These are phyloP conservation scores for Debaryomyces fabryi DNA, from an alignment of 1,139 yeast species.

Conservation along the genomic window DNA sequence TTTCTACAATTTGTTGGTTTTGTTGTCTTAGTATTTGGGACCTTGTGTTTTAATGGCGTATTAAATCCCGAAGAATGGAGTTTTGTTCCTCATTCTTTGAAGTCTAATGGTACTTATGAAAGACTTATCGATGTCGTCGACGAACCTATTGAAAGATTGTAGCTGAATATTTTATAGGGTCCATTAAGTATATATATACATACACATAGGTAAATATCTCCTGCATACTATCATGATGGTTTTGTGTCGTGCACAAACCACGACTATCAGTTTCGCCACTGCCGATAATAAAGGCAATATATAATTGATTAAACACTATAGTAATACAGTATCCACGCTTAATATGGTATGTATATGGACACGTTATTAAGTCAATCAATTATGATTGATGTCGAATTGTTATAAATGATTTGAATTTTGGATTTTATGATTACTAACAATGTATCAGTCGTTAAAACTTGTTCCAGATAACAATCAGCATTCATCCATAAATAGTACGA, in stretches of 20 bases:
- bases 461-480: constrained; percentile 49
- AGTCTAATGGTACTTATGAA: constrained; percentile 12
- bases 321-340: background rate
- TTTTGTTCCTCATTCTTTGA: constrained; percentile 50
- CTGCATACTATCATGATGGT: background rate
- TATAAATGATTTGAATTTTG: background rate
- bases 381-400: background rate
- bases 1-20: constrained; percentile 68
- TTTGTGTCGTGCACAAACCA: background rate
- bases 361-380: background rate
- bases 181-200: background rate
- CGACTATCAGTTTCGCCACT: constrained; percentile 7
- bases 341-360: background rate
- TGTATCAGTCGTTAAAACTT: constrained; percentile 46
- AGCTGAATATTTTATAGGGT: constrained; percentile 2
- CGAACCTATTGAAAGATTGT: constrained; percentile 16
- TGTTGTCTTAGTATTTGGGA: constrained; percentile 65
- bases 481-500: constrained; percentile 47
- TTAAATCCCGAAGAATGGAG: constrained; percentile 50
- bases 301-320: background rate
- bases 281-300: background rate
- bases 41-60: constrained; percentile 74
- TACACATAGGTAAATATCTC: background rate
- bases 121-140: constrained; percentile 13
- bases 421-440: constrained; percentile 13